These are phyloP conservation scores for Halophytophthora batemanensis DNA, from an alignment of 352 stramenopile genomes.

Conservation along the genomic window DNA sequence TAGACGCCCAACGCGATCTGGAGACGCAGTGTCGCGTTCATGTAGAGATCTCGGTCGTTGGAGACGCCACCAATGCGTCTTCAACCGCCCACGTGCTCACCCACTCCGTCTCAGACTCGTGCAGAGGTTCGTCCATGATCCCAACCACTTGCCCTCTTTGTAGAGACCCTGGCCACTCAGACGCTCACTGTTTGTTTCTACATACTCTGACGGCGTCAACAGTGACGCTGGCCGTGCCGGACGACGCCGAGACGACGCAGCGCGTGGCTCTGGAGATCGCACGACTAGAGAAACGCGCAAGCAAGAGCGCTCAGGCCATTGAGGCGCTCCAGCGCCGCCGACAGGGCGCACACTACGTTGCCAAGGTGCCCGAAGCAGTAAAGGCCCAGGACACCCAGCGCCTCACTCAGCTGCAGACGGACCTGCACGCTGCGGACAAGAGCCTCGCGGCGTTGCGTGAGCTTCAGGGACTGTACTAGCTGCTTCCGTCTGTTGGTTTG, in stretches of 20 bases:
- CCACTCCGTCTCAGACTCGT: conserved; percentile 52
- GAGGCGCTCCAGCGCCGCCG: conserved; percentile 44
- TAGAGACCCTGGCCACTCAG: not conserved
- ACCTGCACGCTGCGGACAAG: conserved; percentile 45
- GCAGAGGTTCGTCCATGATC: conserved; percentile 32
- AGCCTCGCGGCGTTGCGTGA: conserved; percentile 52
- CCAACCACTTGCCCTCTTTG: not conserved
- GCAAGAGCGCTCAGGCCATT: conserved; percentile 50
- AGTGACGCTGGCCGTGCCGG: conserved; percentile 67
- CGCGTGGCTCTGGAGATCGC: conserved; percentile 60
- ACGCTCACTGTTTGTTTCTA: not conserved
- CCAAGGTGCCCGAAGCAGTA: conserved; percentile 65
- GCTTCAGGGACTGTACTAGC: conserved; percentile 57
- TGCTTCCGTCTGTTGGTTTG: too few relatives aligned
- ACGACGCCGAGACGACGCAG: conserved; percentile 62
- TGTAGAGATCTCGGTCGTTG: conserved; percentile 19
- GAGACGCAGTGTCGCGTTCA: conserved; percentile 42
- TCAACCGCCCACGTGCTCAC: conserved; percentile 34
- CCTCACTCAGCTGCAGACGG: conserved; percentile 51
- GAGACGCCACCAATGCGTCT: conserved; percentile 1
- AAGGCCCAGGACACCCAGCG: conserved; percentile 60
- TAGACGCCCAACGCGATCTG: conserved; percentile 36
- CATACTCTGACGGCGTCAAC: conserved; percentile 5
- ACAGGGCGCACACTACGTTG: conserved; percentile 42
- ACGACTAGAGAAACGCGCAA: conserved; percentile 57